Conservation (phyloP, 2,329 filamentous ascomycete genomes). For the Diaporthe batatas region DNA sequence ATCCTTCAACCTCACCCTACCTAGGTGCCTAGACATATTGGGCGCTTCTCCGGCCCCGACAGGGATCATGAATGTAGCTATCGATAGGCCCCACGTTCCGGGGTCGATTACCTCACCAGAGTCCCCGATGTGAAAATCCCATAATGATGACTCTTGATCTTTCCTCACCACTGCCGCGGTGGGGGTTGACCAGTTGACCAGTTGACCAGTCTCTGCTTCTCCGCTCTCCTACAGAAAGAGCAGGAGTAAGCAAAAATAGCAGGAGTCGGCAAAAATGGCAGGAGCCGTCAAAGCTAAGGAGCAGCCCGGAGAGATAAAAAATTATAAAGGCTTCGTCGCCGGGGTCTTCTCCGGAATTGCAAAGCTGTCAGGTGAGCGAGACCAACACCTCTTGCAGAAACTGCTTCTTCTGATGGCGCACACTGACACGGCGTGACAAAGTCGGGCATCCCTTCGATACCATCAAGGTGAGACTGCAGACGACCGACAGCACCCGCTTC, state of each 20-base stretch:
- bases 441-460: constrained; percentile 90
- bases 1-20: background rate
- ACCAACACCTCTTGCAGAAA: background rate
- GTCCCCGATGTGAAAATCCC: constrained; percentile 13
- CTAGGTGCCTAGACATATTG: too few relatives aligned
- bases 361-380: constrained; percentile 80
- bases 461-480: constrained; percentile 95
- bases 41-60: constrained; percentile 8
- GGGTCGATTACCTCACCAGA: constrained; percentile 39
- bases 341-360: constrained; percentile 96
- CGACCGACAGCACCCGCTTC: constrained; percentile 82
- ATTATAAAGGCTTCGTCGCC: constrained; percentile 96
- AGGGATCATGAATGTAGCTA: constrained; percentile 11
- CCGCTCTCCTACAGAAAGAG: constrained; percentile 5
- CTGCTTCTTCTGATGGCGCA: background rate
- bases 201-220: background rate
- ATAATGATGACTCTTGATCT: constrained; percentile 2
- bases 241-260: constrained; percentile 38
- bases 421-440: constrained; percentile 45
- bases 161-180: background rate
- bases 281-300: constrained; percentile 49
- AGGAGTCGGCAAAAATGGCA: constrained; percentile 37
- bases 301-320: constrained; percentile 56
- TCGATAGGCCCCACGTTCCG: constrained; percentile 9
- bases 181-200: background rate